Evolutionary conservation across 2,329 filamentous ascomycete species (phyloP).

Genomic region (Xylariomycetidae sp.): DNA sequence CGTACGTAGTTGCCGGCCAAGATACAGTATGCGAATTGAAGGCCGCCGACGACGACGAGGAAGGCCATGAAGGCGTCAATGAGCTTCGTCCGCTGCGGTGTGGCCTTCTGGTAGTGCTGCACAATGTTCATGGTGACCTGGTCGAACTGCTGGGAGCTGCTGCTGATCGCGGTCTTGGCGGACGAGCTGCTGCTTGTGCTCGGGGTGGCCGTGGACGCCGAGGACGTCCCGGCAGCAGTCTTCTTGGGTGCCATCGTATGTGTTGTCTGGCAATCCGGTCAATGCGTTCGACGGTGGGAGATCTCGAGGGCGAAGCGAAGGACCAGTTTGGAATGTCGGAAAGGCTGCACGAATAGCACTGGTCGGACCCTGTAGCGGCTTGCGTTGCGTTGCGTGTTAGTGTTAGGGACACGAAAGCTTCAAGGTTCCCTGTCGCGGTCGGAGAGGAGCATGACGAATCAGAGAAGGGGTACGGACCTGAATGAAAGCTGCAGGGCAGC

Average conservation of each 20-base stretch:
- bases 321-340: slow-evolving; percentile 4
- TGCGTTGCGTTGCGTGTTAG: slow-evolving; percentile 16
- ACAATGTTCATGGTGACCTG: slow-evolving; percentile 65
- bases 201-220: slow-evolving; percentile 13
- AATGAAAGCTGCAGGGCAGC: too few species aligned
- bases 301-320: slow-evolving; percentile 4
- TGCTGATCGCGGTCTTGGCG: slow-evolving; percentile 18
- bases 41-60: slow-evolving; percentile 72
- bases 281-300: slow-evolving; percentile 1
- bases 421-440: too few species aligned
- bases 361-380: slow-evolving; percentile 12
- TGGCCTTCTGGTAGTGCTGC: slow-evolving; percentile 72
- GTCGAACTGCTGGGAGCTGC: slow-evolving; percentile 33
- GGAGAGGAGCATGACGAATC: slow-evolving; percentile 17
- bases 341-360: neutral
- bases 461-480: too few species aligned
- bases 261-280: slow-evolving; percentile 4
- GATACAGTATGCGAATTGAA: slow-evolving; percentile 92
- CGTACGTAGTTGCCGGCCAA: slow-evolving; percentile 90
- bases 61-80: slow-evolving; percentile 89
- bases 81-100: slow-evolving; percentile 85
- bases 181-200: slow-evolving; percentile 19
- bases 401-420: slow-evolving; percentile 31
- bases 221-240: slow-evolving; percentile 19
- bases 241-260: slow-evolving; percentile 47